A percentile compares a stretch with the other conserved stretches of the same genome.
phyloP scores from a whole-genome alignment of 805 yeast genomes.

The Schizosaccharomyces pombe region DNA sequence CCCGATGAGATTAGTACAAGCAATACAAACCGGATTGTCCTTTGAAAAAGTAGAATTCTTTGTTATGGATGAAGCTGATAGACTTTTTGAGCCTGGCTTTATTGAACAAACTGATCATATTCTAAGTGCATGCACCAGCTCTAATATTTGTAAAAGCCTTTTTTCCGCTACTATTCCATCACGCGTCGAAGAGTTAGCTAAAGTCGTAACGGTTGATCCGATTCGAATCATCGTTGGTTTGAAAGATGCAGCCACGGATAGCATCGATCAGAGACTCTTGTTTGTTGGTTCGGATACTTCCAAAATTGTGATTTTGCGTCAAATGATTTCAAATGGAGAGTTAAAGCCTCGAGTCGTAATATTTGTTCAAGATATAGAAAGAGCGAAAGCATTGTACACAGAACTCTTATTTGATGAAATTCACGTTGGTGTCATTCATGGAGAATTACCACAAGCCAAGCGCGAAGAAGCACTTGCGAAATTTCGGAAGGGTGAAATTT shows the following conservation, averaged over 20 bases:
- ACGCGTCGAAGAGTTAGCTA: constrained; percentile 70
- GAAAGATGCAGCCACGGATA: constrained; percentile 73
- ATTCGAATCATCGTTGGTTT: constrained; percentile 75
- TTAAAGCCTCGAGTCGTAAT: constrained; percentile 82
- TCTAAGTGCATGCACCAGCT: constrained; percentile 28
- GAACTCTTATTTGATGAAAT: constrained; percentile 77
- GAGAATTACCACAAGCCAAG: constrained; percentile 75
- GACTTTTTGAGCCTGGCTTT: constrained; percentile 66
- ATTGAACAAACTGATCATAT: constrained; percentile 79
- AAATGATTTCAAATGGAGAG: constrained; percentile 56
- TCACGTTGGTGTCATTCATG: constrained; percentile 87
- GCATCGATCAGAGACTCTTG: constrained; percentile 59
- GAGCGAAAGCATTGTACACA: constrained; percentile 88
- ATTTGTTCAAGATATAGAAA: constrained; percentile 69
- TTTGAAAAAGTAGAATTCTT: constrained; percentile 46
- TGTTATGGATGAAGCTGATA: constrained; percentile 89
- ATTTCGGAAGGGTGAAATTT: constrained; percentile 71
- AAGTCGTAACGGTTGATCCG: constrained; percentile 63
- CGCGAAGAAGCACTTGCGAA: constrained; percentile 64
- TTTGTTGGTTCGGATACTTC: constrained; percentile 91
- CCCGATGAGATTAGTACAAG: constrained; percentile 68
- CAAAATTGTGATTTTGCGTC: constrained; percentile 76
- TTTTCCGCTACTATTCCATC: constrained; percentile 93
- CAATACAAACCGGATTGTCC: constrained; percentile 39
- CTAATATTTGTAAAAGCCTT: constrained; percentile 41